A percentile compares a stretch with the other conserved stretches of the same genome.
These are phyloP conservation scores for Alternaria triticina DNA, from an alignment of 2,329 filamentous ascomycete genomes.

Conservation along the genomic window DNA sequence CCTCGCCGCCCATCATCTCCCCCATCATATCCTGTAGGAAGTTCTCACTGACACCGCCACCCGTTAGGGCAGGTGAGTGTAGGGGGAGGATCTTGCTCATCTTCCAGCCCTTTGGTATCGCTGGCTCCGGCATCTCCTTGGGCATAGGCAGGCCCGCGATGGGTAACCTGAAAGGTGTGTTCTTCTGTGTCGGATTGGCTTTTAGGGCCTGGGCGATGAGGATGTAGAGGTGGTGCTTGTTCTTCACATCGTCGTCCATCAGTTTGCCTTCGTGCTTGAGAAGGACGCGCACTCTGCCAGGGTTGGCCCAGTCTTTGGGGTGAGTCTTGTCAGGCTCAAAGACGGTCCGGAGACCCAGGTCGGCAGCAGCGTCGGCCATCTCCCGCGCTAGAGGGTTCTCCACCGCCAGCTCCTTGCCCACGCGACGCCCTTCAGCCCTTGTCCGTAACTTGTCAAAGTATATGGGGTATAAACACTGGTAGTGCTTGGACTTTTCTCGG, in stretches of 20 bases:
- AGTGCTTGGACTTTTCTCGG: conserved; percentile 70
- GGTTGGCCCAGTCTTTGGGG: conserved; percentile 97
- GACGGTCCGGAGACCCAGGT: conserved; percentile 72
- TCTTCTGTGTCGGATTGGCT: conserved; percentile 76
- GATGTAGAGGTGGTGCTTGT: conserved; percentile 87
- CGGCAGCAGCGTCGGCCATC: conserved; percentile 77
- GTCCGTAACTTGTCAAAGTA: conserved; percentile 86
- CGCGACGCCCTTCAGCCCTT: conserved; percentile 81
- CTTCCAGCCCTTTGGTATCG: conserved; percentile 84
- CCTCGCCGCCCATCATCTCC: conserved; percentile 71
- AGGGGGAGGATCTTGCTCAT: conserved; percentile 83
- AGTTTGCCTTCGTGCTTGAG: conserved; percentile 67
- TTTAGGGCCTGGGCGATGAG: conserved; percentile 79
- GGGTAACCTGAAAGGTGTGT: conserved; percentile 72
- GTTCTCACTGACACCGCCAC: conserved; percentile 92
- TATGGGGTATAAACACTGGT: conserved; percentile 89
- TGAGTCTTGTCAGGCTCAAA: conserved; percentile 93
- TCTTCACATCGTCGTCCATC: conserved; percentile 63
- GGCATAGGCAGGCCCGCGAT: conserved; percentile 75
- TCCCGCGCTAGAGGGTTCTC: conserved; percentile 85
- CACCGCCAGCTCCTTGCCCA: conserved; percentile 74
- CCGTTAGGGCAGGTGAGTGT: conserved; percentile 86
- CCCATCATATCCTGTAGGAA: conserved; percentile 97
- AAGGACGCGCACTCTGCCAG: conserved; percentile 82
- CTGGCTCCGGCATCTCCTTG: conserved; percentile 71